These are phyloP conservation scores for Dinochytrium kinnereticum DNA, from an alignment of 371 early-diverging fungal genomes.

Conservation along the genomic window DNA sequence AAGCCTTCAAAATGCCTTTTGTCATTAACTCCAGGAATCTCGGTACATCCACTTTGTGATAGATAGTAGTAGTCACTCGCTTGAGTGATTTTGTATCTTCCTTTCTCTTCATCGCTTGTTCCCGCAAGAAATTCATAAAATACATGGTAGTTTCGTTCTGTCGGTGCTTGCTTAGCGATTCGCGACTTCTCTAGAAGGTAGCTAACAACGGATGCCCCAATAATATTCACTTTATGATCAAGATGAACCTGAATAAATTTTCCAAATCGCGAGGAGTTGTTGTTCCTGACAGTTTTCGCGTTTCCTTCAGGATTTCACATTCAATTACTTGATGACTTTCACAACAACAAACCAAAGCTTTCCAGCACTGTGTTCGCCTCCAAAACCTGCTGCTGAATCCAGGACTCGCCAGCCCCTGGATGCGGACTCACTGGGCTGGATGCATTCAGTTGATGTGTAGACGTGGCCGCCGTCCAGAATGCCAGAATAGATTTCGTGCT, in stretches of 20 bases:
- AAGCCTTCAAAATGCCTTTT: constrained; percentile 46
- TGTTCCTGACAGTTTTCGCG: constrained; percentile 64
- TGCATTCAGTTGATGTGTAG: neutral
- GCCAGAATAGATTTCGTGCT: constrained; percentile 55
- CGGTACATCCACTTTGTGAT: constrained; percentile 49
- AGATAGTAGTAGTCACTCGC: constrained; percentile 40
- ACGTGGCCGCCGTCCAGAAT: constrained; percentile 51
- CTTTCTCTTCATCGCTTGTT: constrained; percentile 44
- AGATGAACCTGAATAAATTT: constrained; percentile 66
- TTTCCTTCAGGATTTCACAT: constrained; percentile 67
- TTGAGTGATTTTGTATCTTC: constrained; percentile 32
- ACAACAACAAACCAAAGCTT: constrained; percentile 59
- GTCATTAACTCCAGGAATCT: constrained; percentile 50
- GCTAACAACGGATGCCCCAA: constrained; percentile 57
- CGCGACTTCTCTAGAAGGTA: constrained; percentile 70
- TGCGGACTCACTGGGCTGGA: constrained; percentile 14
- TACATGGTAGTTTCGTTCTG: constrained; percentile 67
- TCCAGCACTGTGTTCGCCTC: constrained; percentile 71
- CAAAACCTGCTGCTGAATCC: constrained; percentile 61
- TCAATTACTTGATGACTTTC: neutral
- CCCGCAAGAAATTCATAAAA: constrained; percentile 63
- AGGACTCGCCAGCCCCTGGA: constrained; percentile 43
- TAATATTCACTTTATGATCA: constrained; percentile 51
- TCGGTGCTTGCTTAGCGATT: constrained; percentile 50
- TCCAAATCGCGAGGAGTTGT: constrained; percentile 70